Conservation (phyloP, 805 yeast species). For the Nakazawaea molendinolei region DNA sequence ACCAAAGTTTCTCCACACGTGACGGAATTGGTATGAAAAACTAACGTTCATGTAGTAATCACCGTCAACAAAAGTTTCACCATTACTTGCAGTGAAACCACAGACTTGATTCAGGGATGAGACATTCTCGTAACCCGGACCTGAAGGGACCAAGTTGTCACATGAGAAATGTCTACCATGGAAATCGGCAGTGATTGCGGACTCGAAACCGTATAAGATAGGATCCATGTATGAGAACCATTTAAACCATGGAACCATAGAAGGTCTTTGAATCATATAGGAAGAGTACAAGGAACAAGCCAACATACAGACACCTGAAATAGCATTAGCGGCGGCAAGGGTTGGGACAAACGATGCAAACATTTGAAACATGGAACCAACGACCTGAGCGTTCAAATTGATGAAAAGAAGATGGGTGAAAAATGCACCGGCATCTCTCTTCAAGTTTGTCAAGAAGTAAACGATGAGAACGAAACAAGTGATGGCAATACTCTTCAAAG, state of each 20-base stretch:
- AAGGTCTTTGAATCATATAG: conserved; percentile 50
- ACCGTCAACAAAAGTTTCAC: conserved; percentile 41
- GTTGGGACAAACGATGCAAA: conserved; percentile 45
- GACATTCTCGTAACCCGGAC: conserved; percentile 40
- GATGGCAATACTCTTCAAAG: conserved; percentile 45
- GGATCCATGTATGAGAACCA: conserved; percentile 61
- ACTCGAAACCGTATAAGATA: conserved; percentile 51
- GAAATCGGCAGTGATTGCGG: conserved; percentile 61
- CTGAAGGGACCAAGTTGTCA: conserved; percentile 49
- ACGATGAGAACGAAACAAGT: conserved; percentile 39
- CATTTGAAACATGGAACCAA: conserved; percentile 47
- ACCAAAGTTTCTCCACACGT: conserved; percentile 79
- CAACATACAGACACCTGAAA: conserved; percentile 50
- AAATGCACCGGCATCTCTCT: conserved; percentile 44
- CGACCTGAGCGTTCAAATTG: conserved; percentile 34
- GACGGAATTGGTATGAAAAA: conserved; percentile 45
- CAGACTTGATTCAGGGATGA: conserved; percentile 41
- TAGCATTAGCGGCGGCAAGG: conserved; percentile 50
- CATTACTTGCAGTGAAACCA: conserved; percentile 26
- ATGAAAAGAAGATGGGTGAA: conserved; percentile 44
- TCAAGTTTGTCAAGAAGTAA: conserved; percentile 52
- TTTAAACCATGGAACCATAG: conserved; percentile 67
- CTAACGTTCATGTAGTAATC: conserved; percentile 36
- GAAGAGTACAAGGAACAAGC: conserved; percentile 56
- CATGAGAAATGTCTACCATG: conserved; percentile 51